phyloP scores from a whole-genome alignment of 352 stramenopile species.

The Globisporangium uncinulatum region DNA sequence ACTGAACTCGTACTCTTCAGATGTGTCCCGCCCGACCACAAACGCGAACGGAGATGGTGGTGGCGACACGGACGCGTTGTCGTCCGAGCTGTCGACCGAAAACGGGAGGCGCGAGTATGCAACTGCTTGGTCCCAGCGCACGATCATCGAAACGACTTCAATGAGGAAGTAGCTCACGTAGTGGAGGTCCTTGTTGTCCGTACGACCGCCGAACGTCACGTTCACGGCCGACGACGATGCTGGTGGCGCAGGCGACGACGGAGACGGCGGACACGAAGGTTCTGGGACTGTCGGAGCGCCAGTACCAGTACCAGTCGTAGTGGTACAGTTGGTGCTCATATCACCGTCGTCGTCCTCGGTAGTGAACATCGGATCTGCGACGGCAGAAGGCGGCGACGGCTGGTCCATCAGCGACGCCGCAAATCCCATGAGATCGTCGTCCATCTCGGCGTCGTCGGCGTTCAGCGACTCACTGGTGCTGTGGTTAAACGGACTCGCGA shows the following conservation, averaged over 20 bases:
- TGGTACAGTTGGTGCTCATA: no score
- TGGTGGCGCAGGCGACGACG: not conserved
- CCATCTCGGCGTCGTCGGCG: constrained; percentile 21
- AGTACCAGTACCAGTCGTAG: no score
- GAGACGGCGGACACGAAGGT: not conserved
- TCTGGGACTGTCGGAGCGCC: not conserved
- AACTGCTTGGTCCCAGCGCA: constrained; percentile 17
- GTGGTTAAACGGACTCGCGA: not conserved
- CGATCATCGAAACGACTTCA: constrained; percentile 16
- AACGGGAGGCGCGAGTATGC: constrained; percentile 10
- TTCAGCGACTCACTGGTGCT: constrained; percentile 6
- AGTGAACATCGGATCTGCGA: not conserved
- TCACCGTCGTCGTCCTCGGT: no score
- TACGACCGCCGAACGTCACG: constrained; percentile 36
- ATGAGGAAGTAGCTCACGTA: constrained; percentile 21
- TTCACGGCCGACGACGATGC: constrained; percentile 18
- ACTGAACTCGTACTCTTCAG: constrained; percentile 5
- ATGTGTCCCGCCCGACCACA: constrained; percentile 7
- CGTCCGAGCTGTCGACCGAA: not conserved
- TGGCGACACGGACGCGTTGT: not conserved
- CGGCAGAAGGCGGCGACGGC: constrained; percentile 8
- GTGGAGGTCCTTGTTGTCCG: constrained; percentile 34
- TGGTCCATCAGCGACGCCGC: constrained; percentile 23
- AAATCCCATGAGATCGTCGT: constrained; percentile 30
- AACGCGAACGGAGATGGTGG: not conserved